A percentile compares a stretch with the other conserved stretches of the same genome.
Conservation (phyloP, 2,329 filamentous ascomycete genomes). For the Aspergillus neotritici region DNA sequence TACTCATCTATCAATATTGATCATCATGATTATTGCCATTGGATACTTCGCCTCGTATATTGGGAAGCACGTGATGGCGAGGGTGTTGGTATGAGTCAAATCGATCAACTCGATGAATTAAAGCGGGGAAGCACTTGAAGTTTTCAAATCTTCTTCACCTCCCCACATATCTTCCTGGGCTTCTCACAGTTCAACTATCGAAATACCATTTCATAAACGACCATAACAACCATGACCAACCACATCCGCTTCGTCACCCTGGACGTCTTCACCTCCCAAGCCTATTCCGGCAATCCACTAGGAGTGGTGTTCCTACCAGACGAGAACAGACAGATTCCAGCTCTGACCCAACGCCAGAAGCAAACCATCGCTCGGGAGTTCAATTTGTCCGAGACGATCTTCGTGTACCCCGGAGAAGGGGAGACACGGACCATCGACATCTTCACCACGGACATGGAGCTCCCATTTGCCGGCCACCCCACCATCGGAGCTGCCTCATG, state of each 20-base stretch:
- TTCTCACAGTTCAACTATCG: not conserved
- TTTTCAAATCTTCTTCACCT: too few species aligned
- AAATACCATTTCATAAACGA: not conserved
- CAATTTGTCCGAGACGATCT: conserved; percentile 55
- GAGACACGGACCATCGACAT: conserved; percentile 44
- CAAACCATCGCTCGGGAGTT: conserved; percentile 53
- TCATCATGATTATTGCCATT: too few species aligned
- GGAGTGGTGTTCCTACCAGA: conserved; percentile 48
- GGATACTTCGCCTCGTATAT: too few species aligned
- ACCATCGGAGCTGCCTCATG: conserved; percentile 53
- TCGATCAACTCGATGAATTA: too few species aligned
- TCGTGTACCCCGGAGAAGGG: conserved; percentile 38
- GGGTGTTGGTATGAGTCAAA: too few species aligned
- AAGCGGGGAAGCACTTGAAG: too few species aligned
- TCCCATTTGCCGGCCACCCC: conserved; percentile 56
- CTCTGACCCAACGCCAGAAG: conserved; percentile 45
- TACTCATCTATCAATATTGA: not conserved
- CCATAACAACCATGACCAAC: conserved; percentile 17
- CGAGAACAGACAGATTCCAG: conserved; percentile 20
- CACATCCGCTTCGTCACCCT: conserved; percentile 32
- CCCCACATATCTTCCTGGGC: not conserved
- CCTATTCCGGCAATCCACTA: conserved; percentile 49
- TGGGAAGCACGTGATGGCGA: too few species aligned
- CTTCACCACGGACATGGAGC: conserved; percentile 47
- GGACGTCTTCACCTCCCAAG: conserved; percentile 40